Percentiles rank a stretch among this genome's conserved stretches.
Evolutionary conservation across 768 basidiomycete species (phyloP).

Genomic region (Megacollybia marginata): DNA sequence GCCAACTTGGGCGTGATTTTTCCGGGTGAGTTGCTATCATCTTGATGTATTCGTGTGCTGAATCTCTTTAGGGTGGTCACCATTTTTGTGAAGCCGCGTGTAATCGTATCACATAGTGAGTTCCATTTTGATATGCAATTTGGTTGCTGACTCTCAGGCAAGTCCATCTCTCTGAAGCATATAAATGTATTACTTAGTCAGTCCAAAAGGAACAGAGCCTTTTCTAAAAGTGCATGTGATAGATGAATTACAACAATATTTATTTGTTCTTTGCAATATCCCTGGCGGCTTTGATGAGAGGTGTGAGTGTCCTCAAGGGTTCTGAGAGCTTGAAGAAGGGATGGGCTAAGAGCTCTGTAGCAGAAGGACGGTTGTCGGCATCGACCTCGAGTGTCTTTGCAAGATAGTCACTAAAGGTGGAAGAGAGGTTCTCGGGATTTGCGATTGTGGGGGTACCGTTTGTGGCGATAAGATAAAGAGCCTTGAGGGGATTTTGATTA

Average conservation of each 20-base stretch:
- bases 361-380: slow-evolving; percentile 87
- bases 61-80: slow-evolving; percentile 32
- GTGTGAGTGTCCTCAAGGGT: slow-evolving; percentile 78
- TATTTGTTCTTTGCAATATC: slow-evolving; percentile 60
- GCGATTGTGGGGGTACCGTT: slow-evolving; percentile 96
- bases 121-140: neutral
- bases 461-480: slow-evolving; percentile 95
- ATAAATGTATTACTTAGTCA: neutral
- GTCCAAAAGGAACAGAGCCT: too few relatives aligned
- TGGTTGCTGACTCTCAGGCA: too few relatives aligned
- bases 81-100: slow-evolving; percentile 20
- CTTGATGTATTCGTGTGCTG: neutral
- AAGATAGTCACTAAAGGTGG: slow-evolving; percentile 85
- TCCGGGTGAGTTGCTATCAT: slow-evolving; percentile 37
- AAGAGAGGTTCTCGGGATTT: slow-evolving; percentile 69
- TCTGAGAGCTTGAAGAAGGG: slow-evolving; percentile 86
- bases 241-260: neutral
- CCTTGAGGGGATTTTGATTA: slow-evolving; percentile 95
- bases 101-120: neutral
- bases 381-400: slow-evolving; percentile 88
- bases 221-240: neutral
- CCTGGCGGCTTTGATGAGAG: slow-evolving; percentile 87
- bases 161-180: slow-evolving; percentile 24
- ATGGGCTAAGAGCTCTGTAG: slow-evolving; percentile 74
- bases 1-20: slow-evolving; percentile 76